phyloP scores from a whole-genome alignment of 805 yeast species.

The Lipomyces mesembrius region DNA sequence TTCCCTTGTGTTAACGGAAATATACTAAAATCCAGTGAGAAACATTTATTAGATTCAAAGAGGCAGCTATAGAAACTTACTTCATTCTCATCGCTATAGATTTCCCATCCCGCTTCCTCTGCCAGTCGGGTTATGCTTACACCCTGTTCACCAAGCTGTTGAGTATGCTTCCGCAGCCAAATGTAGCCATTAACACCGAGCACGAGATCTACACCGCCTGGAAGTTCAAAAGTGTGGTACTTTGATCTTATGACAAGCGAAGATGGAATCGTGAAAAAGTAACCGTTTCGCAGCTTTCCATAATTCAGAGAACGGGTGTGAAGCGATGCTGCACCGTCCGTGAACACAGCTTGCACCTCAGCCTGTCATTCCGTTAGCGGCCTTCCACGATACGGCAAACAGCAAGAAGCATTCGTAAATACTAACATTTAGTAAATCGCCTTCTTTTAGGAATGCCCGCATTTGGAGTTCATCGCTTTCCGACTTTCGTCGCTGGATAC shows the following conservation, averaged over 20 bases:
- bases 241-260: slow-evolving; percentile 82
- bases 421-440: slow-evolving; percentile 79
- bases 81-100: slow-evolving; percentile 81
- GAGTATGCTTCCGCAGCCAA: slow-evolving; percentile 72
- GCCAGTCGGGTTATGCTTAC: slow-evolving; percentile 75
- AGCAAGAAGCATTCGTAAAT: neutral
- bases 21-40: slow-evolving; percentile 52
- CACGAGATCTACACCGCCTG: slow-evolving; percentile 90
- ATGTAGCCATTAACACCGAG: slow-evolving; percentile 94
- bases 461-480: slow-evolving; percentile 96
- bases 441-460: slow-evolving; percentile 93
- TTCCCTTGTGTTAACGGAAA: slow-evolving; percentile 63
- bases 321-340: slow-evolving; percentile 89
- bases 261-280: slow-evolving; percentile 78
- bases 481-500: slow-evolving; percentile 88
- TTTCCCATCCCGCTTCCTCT: slow-evolving; percentile 93
- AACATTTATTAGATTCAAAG: neutral
- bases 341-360: slow-evolving; percentile 87
- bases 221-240: slow-evolving; percentile 84
- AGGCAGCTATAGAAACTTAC: neutral
- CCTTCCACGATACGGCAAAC: neutral
- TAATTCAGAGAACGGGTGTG: slow-evolving; percentile 95
- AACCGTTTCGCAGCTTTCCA: slow-evolving; percentile 93
- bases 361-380: slow-evolving; percentile 45
- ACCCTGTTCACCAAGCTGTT: slow-evolving; percentile 28